Conservation (phyloP, 2,329 filamentous ascomycete species). For the Ceratocystis ficicola region DNA sequence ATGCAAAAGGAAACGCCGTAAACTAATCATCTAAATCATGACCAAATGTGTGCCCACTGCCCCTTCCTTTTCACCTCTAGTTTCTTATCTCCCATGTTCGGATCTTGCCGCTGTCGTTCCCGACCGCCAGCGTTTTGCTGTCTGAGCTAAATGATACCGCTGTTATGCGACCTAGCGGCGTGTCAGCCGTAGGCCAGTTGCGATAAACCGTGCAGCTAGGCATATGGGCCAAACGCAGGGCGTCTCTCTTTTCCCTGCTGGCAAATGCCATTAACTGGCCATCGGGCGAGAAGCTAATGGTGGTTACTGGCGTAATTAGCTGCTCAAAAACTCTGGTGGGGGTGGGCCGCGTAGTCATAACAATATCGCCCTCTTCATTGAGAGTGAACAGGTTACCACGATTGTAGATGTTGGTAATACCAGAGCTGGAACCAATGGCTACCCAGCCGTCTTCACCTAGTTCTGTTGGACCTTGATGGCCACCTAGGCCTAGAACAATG, state of each 20-base stretch:
- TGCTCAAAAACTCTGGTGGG: slow-evolving; percentile 70
- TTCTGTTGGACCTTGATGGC: slow-evolving; percentile 45
- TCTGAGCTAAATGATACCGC: slow-evolving; percentile 54
- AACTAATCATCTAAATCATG: slow-evolving; percentile 21
- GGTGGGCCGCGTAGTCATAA: slow-evolving; percentile 53
- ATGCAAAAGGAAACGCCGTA: slow-evolving; percentile 16
- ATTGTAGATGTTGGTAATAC: slow-evolving; percentile 90
- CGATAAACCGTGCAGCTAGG: slow-evolving; percentile 87
- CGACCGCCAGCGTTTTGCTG: slow-evolving; percentile 66
- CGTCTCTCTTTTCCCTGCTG: slow-evolving; percentile 78
- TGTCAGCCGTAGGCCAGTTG: slow-evolving; percentile 91
- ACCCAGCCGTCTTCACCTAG: slow-evolving; percentile 81
- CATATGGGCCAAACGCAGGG: slow-evolving; percentile 74
- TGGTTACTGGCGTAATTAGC: slow-evolving; percentile 71
- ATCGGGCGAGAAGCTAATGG: slow-evolving; percentile 71
- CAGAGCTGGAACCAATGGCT: slow-evolving; percentile 71
- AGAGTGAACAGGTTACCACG: slow-evolving; percentile 49
- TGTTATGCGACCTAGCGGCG: slow-evolving; percentile 73
- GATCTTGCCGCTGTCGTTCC: slow-evolving; percentile 79
- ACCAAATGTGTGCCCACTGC: slow-evolving; percentile 10
- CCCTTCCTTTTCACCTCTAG: slow-evolving; percentile 31
- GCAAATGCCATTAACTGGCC: slow-evolving; percentile 81
- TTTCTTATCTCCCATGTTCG: slow-evolving; percentile 77
- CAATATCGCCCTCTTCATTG: slow-evolving; percentile 28
- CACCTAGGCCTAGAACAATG: slow-evolving; percentile 70